Base-by-base conservation (phyloP, 2,329 filamentous ascomycete genomes). In the Uncinocarpus reesii region DNA sequence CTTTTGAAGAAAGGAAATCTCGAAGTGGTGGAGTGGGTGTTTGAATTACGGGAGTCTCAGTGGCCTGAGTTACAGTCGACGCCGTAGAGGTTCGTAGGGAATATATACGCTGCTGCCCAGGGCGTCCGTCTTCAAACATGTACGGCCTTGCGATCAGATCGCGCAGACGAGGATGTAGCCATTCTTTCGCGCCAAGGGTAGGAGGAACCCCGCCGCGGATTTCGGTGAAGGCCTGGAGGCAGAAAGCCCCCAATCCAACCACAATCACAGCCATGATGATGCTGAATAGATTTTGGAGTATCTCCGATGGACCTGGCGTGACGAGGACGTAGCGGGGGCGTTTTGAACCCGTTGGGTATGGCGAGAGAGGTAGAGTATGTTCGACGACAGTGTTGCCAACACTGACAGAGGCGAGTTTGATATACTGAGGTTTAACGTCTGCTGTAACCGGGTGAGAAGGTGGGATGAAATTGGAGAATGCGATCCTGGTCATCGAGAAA, bases 351-450 rank as follows among this genome's bases (percentile, higher is more conserved):
- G 64, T 57, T 6, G 70, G 68, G 28, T 62, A 64, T 7, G 68
- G 68, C 4, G 68, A 62, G 4, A 95, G 75, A 0, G 86, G 81
- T 53, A 95, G 80, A 32, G 79, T 83, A 65, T 94, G 86, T 21
- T 94, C 81, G 24, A 84, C 79, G 34, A 88, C 79, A 0, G 81
- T 85, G 62, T 88, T 89, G 52, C 80, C 83, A 57, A 93, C 80
- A 42, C 84, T 87, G 34, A 86, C 83, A 40, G 84, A 89, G 24
- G 86, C 88, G 2, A 95, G 77, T 57, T 85, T 86, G 56, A 93
- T 70, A 58, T 79, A 79, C 57, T 81, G 76, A 13, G 77, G 72
- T 31, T 63, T 60, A 43, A 68, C 68, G 47, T 69, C 63, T 57
- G 71, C 61, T 2, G 66, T 69, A 53, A 75, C 70, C n/a, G 76